These are phyloP conservation scores for Begonia masoniana DNA, from an alignment of 306 rosid species.

Conservation along the genomic window DNA sequence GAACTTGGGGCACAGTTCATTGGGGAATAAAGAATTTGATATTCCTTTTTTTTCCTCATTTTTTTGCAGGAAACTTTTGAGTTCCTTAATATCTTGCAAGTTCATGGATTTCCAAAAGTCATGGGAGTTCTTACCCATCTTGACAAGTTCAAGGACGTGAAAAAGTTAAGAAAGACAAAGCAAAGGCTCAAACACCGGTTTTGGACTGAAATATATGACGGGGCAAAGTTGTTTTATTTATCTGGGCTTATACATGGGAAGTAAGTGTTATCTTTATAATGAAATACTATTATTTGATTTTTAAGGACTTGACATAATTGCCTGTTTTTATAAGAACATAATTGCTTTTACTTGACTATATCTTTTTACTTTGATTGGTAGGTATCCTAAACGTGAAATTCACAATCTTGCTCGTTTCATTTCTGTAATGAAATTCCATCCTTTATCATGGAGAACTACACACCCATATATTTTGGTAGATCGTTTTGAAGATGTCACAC, in stretches of 20 bases:
- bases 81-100: slow-evolving; percentile 84
- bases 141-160: slow-evolving; percentile 70
- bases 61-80: slow-evolving; percentile 81
- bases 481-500: slow-evolving; percentile 90
- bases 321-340: no score
- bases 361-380: slow-evolving; percentile 17
- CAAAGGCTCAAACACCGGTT: slow-evolving; percentile 84
- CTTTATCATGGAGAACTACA: slow-evolving; percentile 73
- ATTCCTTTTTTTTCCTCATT: background rate
- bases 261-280: slow-evolving; percentile 30
- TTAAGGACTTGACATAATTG: no score
- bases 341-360: background rate
- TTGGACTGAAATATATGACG: slow-evolving; percentile 87
- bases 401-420: slow-evolving; percentile 89
- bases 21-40: background rate
- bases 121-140: slow-evolving; percentile 99
- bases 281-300: no score
- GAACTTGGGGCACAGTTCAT: background rate
- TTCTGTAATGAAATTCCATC: slow-evolving; percentile 93
- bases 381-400: slow-evolving; percentile 82
- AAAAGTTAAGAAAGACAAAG: slow-evolving; percentile 74
- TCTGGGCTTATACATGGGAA: slow-evolving; percentile 86
- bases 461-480: slow-evolving; percentile 89
- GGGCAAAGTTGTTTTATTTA: slow-evolving; percentile 86
- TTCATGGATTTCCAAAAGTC: slow-evolving; percentile 86